Percentiles rank a stretch among this genome's conserved stretches.
Evolutionary conservation across 1,139 yeast genomes (phyloP).

Genomic region (Hyphopichia burtonii): DNA sequence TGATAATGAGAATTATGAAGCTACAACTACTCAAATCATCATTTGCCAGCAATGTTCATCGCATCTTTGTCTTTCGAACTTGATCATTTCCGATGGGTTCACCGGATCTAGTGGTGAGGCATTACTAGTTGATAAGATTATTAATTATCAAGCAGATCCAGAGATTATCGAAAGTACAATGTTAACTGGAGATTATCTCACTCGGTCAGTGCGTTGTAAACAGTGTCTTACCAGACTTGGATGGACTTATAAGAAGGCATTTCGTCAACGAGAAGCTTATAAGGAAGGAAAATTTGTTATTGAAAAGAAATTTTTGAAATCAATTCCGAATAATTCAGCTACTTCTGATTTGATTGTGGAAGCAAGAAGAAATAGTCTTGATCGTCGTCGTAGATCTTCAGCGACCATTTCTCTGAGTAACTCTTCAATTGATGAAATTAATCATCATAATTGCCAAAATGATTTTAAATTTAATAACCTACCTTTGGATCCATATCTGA

Average conservation of each 20-base stretch:
- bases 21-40: slow-evolving; percentile 40
- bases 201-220: slow-evolving; percentile 63
- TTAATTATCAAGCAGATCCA: slow-evolving; percentile 38
- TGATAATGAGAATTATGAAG: slow-evolving; percentile 33
- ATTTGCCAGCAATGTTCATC: slow-evolving; percentile 53
- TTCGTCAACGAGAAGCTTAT: slow-evolving; percentile 54
- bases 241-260: slow-evolving; percentile 74
- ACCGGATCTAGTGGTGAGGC: slow-evolving; percentile 55
- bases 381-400: slow-evolving; percentile 20
- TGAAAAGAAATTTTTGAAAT: slow-evolving; percentile 38
- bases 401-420: slow-evolving; percentile 10
- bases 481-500: slow-evolving; percentile 2
- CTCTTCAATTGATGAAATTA: slow-evolving; percentile 4
- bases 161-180: slow-evolving; percentile 43
- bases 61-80: slow-evolving; percentile 48
- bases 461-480: slow-evolving; percentile 5
- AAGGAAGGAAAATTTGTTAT: slow-evolving; percentile 80
- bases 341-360: slow-evolving; percentile 26
- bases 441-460: background rate
- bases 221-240: slow-evolving; percentile 67
- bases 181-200: slow-evolving; percentile 71
- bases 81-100: slow-evolving; percentile 51
- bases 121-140: slow-evolving; percentile 47
- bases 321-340: slow-evolving; percentile 26
- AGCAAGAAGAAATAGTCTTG: slow-evolving; percentile 26